Percentiles rank a stretch among this genome's conserved stretches.
phyloP scores from a whole-genome alignment of 352 stramenopile genomes.

The Blastocystis sp. region DNA sequence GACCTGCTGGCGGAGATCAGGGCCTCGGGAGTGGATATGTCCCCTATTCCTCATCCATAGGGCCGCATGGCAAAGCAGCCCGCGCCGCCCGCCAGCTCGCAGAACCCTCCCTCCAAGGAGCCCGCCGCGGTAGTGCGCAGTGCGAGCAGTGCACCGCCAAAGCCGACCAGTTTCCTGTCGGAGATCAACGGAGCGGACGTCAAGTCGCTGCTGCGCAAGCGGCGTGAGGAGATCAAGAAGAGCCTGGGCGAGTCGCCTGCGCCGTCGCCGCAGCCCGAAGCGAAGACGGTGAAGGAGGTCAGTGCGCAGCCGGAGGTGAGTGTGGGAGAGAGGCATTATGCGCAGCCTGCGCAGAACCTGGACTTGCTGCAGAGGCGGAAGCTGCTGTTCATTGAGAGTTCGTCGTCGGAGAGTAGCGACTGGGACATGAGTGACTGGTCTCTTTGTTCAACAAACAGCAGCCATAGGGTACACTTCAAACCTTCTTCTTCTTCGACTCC shows the following conservation, averaged over 20 bases:
- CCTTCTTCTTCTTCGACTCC: constrained; percentile 8
- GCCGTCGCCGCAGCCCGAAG: neutral
- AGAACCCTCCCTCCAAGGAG: neutral
- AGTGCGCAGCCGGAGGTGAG: neutral
- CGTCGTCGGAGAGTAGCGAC: constrained; percentile 35
- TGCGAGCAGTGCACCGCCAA: neutral
- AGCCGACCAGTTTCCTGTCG: neutral
- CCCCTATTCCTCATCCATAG: neutral
- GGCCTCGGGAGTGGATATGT: constrained; percentile 9
- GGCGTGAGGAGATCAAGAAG: neutral
- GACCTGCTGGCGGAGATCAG: constrained; percentile 8
- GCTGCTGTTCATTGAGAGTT: constrained; percentile 34
- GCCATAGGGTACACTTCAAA: constrained; percentile 2
- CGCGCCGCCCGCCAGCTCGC: neutral
- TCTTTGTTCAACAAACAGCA: constrained; percentile 3
- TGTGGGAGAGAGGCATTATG: neutral
- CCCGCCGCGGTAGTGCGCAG: neutral
- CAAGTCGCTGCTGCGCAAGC: neutral
- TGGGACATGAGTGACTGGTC: constrained; percentile 40
- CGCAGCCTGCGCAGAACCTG: neutral
- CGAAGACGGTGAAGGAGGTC: neutral
- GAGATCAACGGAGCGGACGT: constrained; percentile 29
- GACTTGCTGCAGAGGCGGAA: constrained; percentile 44
- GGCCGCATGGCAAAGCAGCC: constrained; percentile 16
- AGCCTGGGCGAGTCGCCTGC: neutral